phyloP scores from a whole-genome alignment of 225 moss, liverwort and hornwort genomes.

The Ulota crispa region DNA sequence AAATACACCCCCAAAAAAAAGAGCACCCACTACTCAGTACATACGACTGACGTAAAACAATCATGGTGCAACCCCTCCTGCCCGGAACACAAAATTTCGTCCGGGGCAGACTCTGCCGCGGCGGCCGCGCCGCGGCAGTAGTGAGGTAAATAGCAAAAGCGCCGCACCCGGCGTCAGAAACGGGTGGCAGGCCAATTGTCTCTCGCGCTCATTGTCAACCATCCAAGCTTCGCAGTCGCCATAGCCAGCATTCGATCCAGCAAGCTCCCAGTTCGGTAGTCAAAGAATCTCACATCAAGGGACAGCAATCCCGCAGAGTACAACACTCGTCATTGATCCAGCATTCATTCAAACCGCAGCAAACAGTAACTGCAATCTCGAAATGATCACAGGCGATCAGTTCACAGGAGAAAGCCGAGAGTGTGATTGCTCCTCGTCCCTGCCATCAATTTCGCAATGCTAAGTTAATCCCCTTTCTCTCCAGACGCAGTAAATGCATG shows the following conservation, averaged over 20 bases:
- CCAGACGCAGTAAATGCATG: background rate
- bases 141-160: background rate
- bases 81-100: too few species aligned
- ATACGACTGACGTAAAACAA: too few species aligned
- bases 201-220: background rate
- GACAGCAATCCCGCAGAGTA: background rate
- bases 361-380: too few species aligned
- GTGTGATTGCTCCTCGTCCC: background rate
- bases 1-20: too few species aligned
- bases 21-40: too few species aligned
- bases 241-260: constrained; percentile 14
- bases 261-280: background rate
- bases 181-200: background rate
- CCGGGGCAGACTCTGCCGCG: background rate
- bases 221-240: background rate
- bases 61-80: too few species aligned
- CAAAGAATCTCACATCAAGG: constrained; percentile 3
- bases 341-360: background rate
- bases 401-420: background rate
- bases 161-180: constrained; percentile 13
- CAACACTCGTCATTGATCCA: background rate
- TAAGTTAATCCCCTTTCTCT: background rate
- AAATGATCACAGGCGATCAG: background rate
- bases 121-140: background rate
- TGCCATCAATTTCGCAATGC: background rate